These are phyloP conservation scores for Hyaloscypha hepaticicola DNA, from an alignment of 495 filamentous ascomycete genomes.

Conservation along the genomic window DNA sequence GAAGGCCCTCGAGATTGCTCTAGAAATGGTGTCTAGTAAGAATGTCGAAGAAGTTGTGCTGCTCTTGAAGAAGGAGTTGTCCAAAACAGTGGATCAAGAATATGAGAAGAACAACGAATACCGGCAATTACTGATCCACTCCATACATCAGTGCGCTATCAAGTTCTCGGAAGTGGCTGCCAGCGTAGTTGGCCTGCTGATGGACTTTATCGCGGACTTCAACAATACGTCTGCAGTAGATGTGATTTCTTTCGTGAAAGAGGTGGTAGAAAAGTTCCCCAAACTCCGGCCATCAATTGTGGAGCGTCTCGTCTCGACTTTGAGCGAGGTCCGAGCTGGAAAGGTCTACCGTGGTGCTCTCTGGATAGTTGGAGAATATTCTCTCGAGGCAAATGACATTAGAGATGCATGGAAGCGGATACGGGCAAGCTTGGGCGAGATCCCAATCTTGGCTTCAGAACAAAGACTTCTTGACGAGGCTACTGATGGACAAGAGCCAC, in stretches of 20 bases:
- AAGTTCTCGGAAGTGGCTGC: conserved; percentile 98
- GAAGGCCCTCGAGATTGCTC: conserved; percentile 85
- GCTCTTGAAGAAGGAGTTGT: conserved; percentile 94
- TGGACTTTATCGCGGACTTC: conserved; percentile 99
- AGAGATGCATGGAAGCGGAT: conserved; percentile 97
- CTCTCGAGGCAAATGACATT: conserved; percentile 89
- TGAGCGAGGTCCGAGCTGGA: conserved; percentile 91
- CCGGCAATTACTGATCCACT: conserved; percentile 90
- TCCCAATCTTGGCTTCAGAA: conserved; percentile 94
- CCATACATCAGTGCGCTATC: conserved; percentile 97
- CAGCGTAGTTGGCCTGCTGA: conserved; percentile 94
- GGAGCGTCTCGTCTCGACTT: conserved; percentile 81
- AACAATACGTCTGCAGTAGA: conserved; percentile 96
- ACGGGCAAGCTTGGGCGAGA: conserved; percentile 90
- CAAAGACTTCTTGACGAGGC: conserved; percentile 84
- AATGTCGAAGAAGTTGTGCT: conserved; percentile 98
- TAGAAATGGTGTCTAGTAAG: conserved; percentile 98
- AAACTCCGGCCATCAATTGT: conserved; percentile 84
- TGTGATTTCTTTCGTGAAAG: conserved; percentile 97
- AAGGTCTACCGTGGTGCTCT: conserved; percentile 96
- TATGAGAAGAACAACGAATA: conserved; percentile 99
- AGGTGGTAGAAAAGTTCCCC: conserved; percentile 98
- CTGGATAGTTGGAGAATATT: conserved; percentile 98
- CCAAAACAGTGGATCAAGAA: conserved; percentile 96
- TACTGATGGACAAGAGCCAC: conserved; percentile 62